Base-by-base conservation (phyloP, 768 basidiomycete species). In the Mycena albidolilacea region DNA sequence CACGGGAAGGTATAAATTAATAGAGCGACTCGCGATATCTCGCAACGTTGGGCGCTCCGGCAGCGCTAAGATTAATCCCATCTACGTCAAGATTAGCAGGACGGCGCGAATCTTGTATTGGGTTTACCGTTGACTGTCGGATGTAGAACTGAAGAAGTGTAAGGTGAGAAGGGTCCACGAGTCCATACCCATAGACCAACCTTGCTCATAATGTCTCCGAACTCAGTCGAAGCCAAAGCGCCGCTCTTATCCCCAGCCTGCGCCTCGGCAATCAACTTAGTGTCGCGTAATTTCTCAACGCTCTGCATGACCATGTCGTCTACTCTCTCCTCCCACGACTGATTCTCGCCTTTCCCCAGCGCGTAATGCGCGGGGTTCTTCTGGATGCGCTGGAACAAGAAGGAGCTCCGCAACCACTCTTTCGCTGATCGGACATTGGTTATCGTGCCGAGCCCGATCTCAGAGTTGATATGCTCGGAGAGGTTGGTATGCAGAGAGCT, bases 381-480 rank as follows among this genome's bases (percentile, higher is more conserved):
- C 75, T 91, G 89, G 69, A 99, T 91, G 23, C 98, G 88, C 64
- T 93, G 92, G 78, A 89, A 97, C 15, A 99, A 83, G 82, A 98
- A 99, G 0, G 97, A 95, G 67, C 88, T 90, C 23, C 86, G 88
- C 35, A 97, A 82, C 98, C 98, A 99, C 17, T 87, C 83, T 76
- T 93, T 93, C 1, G 96, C 97, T 7, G 88, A 89, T 2, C 86
- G 81, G 5, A 94, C 72, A 75, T 88, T 86, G 5, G 87, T 90
- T 77, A 99, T 97, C 0, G 97, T 97, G 3, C 91, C 90, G 11
- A 98, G 87, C 0, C 93, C 93, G 67, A 98, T 93, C 83, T 99
- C 97, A 2, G 96, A 96, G 78, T 98, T 98, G 75, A 99, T 83
- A 80, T 98, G 97, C 80, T 99, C 97, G 4, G 91, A 84, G 7